These are phyloP conservation scores for Vitellaria paradoxa DNA, from an alignment of 179 eudicot genomes.

Conservation along the genomic window DNA sequence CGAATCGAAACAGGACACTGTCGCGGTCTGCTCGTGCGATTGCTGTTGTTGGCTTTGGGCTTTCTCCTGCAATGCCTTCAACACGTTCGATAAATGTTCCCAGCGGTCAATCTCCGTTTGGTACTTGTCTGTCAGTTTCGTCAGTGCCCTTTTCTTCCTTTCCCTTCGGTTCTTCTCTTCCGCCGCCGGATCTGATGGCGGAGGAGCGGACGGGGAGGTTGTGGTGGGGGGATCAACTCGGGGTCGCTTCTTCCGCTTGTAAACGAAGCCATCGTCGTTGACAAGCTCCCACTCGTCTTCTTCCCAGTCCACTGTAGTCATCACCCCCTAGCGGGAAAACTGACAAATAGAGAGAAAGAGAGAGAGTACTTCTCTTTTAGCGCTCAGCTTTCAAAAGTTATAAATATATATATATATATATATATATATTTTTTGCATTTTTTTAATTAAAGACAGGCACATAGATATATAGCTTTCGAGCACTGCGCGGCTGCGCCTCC, in stretches of 20 bases:
- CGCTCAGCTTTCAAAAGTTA: background rate
- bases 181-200: slow-evolving; percentile 48
- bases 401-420: background rate
- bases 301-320: slow-evolving; percentile 18
- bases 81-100: slow-evolving; percentile 63
- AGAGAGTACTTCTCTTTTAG: background rate
- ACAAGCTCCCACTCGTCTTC: slow-evolving; percentile 62
- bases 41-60: slow-evolving; percentile 19
- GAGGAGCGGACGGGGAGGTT: slow-evolving; percentile 26
- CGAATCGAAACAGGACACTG: background rate
- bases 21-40: background rate
- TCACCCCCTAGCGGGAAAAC: background rate
- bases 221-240: slow-evolving; percentile 35
- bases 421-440: too few relatives aligned
- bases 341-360: background rate
- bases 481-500: too few relatives aligned
- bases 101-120: slow-evolving; percentile 49
- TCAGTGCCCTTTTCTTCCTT: slow-evolving; percentile 33
- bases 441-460: too few relatives aligned
- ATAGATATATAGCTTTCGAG: too few relatives aligned
- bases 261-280: slow-evolving; percentile 66
- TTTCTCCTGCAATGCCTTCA: slow-evolving; percentile 34
- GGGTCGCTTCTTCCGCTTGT: slow-evolving; percentile 59
- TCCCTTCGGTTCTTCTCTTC: slow-evolving; percentile 28
- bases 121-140: slow-evolving; percentile 49